These are phyloP conservation scores for Geranomyces michiganensis DNA, from an alignment of 192 early-diverging fungal species.

Conservation along the genomic window DNA sequence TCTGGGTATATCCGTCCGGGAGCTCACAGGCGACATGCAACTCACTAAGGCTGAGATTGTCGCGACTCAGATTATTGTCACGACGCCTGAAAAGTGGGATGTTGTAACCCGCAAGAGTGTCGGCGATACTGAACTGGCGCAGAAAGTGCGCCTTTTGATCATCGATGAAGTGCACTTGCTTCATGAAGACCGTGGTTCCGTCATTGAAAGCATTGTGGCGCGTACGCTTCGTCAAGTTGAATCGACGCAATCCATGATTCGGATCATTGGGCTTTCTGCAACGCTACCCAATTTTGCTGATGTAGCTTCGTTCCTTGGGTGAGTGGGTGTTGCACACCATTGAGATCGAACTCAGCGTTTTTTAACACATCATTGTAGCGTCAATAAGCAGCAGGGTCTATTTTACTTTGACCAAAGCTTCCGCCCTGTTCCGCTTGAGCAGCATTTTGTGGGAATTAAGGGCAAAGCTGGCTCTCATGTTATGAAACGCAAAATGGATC, in stretches of 20 bases:
- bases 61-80: constrained; percentile 96
- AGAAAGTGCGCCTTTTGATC: constrained; percentile 91
- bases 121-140: constrained; percentile 88
- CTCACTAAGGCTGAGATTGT: constrained; percentile 92
- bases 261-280: constrained; percentile 95
- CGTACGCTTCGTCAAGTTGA: constrained; percentile 90
- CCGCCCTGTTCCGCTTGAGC: constrained; percentile 93
- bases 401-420: constrained; percentile 97
- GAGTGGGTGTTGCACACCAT: not conserved
- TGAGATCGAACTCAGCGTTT: not conserved
- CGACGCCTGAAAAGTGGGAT: constrained; percentile 99
- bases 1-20: constrained; percentile 84
- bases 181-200: constrained; percentile 94
- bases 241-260: constrained; percentile 90
- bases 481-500: constrained; percentile 72
- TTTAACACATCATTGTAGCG: constrained; percentile 51
- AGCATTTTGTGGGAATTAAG: constrained; percentile 92
- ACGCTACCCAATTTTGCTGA: constrained; percentile 98
- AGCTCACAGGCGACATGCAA: constrained; percentile 98
- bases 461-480: constrained; percentile 76
- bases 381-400: constrained; percentile 89
- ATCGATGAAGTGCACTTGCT: constrained; percentile 98
- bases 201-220: constrained; percentile 95
- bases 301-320: constrained; percentile 86
- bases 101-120: constrained; percentile 96